A percentile compares a stretch with the other conserved stretches of the same genome.
Evolutionary conservation across 768 basidiomycete genomes (phyloP).

Genomic region (Collybia sordida): DNA sequence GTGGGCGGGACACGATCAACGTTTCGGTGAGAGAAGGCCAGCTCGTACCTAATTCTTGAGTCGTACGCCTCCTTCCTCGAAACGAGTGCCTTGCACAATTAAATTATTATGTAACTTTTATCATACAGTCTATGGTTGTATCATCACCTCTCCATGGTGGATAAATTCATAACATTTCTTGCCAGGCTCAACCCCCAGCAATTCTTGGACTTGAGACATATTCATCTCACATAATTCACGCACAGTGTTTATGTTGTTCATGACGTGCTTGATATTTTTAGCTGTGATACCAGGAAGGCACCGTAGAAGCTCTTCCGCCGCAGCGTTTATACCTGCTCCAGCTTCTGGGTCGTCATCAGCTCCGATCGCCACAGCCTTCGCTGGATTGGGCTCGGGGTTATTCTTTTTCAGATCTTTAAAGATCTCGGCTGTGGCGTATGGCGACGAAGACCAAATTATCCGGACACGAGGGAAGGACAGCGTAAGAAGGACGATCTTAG

Average conservation of each 20-base stretch:
- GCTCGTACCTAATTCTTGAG: too few relatives aligned
- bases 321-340: slow-evolving; percentile 68
- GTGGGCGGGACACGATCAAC: too few relatives aligned
- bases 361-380: slow-evolving; percentile 76
- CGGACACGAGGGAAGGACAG: slow-evolving; percentile 89
- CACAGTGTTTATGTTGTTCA: slow-evolving; percentile 77
- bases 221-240: slow-evolving; percentile 69
- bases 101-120: too few relatives aligned
- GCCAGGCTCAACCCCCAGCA: slow-evolving; percentile 82
- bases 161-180: slow-evolving; percentile 81
- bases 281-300: slow-evolving; percentile 81
- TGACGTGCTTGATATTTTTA: slow-evolving; percentile 84
- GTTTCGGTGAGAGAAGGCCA: too few relatives aligned
- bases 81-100: too few relatives aligned
- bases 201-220: slow-evolving; percentile 60
- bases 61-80: too few relatives aligned
- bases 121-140: too few relatives aligned
- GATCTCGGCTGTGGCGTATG: slow-evolving; percentile 88
- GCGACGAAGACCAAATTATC: slow-evolving; percentile 97
- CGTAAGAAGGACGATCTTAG: slow-evolving; percentile 89
- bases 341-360: slow-evolving; percentile 71
- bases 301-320: slow-evolving; percentile 81
- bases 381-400: slow-evolving; percentile 77
- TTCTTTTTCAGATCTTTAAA: slow-evolving; percentile 89
- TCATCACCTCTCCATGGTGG: slow-evolving; percentile 55